phyloP scores from a whole-genome alignment of 2,329 filamentous ascomycete genomes.

The Xenosphaeropsis pyriputrescens region DNA sequence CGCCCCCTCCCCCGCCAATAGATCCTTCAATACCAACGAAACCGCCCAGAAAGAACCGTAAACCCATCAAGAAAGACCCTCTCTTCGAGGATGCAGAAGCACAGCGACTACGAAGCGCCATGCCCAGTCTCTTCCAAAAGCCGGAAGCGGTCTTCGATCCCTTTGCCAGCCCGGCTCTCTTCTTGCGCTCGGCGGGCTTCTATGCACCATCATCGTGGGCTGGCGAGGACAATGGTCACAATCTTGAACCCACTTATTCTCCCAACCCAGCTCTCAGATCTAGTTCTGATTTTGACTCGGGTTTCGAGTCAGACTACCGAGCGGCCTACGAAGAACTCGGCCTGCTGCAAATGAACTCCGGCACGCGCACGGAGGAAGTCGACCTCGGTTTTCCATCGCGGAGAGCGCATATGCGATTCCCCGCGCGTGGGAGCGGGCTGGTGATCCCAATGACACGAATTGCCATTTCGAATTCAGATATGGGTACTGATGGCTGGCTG shows the following conservation, averaged over 20 bases:
- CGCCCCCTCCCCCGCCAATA: too few relatives aligned
- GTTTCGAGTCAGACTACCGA: background rate
- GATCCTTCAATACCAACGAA: too few relatives aligned
- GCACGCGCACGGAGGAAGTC: conserved; percentile 3
- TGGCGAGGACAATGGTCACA: background rate
- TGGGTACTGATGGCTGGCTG: background rate
- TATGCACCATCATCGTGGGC: conserved; percentile 10
- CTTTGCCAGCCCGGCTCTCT: conserved; percentile 41
- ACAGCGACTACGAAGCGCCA: conserved; percentile 13
- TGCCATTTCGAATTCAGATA: background rate
- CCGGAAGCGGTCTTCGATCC: conserved; percentile 40
- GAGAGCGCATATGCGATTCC: conserved; percentile 12
- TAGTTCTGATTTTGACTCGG: background rate
- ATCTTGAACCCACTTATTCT: background rate
- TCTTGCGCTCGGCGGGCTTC: conserved; percentile 37
- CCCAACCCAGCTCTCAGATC: background rate
- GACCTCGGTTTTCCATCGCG: background rate
- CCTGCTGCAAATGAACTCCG: too few relatives aligned
- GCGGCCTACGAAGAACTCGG: conserved; percentile 1
- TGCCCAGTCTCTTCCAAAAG: conserved; percentile 30
- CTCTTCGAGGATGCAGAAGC: background rate
- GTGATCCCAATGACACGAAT: conserved; percentile 12
- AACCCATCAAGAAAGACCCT: background rate
- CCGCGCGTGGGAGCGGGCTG: conserved; percentile 7
- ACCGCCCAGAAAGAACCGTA: too few relatives aligned